These are phyloP conservation scores for Podospora sp. DNA, from an alignment of 495 filamentous ascomycete genomes.

Conservation along the genomic window DNA sequence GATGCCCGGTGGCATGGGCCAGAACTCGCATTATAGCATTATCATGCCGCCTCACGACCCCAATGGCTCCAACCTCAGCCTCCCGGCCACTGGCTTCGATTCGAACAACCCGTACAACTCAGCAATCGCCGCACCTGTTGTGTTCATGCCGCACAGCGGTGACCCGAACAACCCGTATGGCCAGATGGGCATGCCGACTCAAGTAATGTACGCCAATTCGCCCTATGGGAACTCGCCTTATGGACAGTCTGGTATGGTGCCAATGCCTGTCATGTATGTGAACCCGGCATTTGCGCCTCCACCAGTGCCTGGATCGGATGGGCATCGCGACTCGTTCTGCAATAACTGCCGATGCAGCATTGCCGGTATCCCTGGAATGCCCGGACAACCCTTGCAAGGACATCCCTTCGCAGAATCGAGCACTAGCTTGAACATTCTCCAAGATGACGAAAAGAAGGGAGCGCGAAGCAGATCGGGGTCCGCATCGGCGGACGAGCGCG, in stretches of 20 bases:
- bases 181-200: slow-evolving; percentile 11
- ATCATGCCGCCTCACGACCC: slow-evolving; percentile 10
- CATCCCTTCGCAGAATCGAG: slow-evolving; percentile 1
- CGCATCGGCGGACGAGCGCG: slow-evolving; percentile 3
- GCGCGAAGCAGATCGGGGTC: slow-evolving; percentile 9
- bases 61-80: slow-evolving; percentile 16
- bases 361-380: slow-evolving; percentile 3
- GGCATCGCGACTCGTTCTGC: slow-evolving; percentile 17
- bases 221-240: slow-evolving; percentile 10
- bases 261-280: slow-evolving; percentile 15
- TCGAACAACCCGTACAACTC: slow-evolving; percentile 19
- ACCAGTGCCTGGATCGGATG: background rate
- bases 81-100: slow-evolving; percentile 6
- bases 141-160: slow-evolving; percentile 13
- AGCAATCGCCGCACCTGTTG: slow-evolving; percentile 13
- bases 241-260: slow-evolving; percentile 8
- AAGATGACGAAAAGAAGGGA: slow-evolving; percentile 9
- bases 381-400: background rate
- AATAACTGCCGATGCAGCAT: slow-evolving; percentile 20
- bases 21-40: slow-evolving; percentile 12
- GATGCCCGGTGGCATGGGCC: slow-evolving; percentile 6
- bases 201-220: slow-evolving; percentile 8
- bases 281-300: slow-evolving; percentile 11
- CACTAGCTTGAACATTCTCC: slow-evolving; percentile 9
- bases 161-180: slow-evolving; percentile 20